Evolutionary conservation across 345 rosid genomes (phyloP).

Genomic region (Capsella bursapastoris): DNA sequence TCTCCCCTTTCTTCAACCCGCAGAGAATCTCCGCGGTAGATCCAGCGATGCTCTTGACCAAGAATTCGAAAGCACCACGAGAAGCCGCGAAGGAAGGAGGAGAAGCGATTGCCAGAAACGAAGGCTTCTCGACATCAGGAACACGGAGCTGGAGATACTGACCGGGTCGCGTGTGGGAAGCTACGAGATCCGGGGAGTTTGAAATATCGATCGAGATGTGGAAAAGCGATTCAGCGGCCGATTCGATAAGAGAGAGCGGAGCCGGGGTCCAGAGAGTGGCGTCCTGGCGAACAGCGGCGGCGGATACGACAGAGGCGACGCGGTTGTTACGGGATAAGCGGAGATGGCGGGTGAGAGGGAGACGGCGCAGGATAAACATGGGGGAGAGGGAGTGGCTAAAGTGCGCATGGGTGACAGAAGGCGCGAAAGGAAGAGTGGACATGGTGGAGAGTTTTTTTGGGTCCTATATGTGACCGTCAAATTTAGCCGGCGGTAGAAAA

Average conservation of each 20-base stretch:
- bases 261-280: conserved; percentile 74
- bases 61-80: conserved; percentile 75
- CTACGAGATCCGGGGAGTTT: conserved; percentile 69
- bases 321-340: conserved; percentile 47
- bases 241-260: conserved; percentile 60
- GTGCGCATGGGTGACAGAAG: conserved; percentile 53
- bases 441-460: conserved; percentile 42
- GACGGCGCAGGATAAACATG: conserved; percentile 78
- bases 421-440: conserved; percentile 47
- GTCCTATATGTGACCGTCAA: conserved; percentile 29
- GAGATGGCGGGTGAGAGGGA: conserved; percentile 43
- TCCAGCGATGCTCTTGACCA: conserved; percentile 85
- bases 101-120: conserved; percentile 88
- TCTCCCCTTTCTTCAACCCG: conserved; percentile 74
- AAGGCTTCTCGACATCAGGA: conserved; percentile 63
- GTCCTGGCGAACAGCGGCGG: conserved; percentile 79
- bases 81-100: conserved; percentile 66
- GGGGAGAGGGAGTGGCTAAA: conserved; percentile 51
- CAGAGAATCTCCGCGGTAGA: conserved; percentile 93
- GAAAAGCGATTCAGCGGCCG: conserved; percentile 85
- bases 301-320: conserved; percentile 51
- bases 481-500: conserved; percentile 51
- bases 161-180: conserved; percentile 69
- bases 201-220: conserved; percentile 82
- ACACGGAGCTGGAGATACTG: conserved; percentile 93